Base-by-base conservation (phyloP, 176 grass and related monocot species). In the Lolium perenne region DNA sequence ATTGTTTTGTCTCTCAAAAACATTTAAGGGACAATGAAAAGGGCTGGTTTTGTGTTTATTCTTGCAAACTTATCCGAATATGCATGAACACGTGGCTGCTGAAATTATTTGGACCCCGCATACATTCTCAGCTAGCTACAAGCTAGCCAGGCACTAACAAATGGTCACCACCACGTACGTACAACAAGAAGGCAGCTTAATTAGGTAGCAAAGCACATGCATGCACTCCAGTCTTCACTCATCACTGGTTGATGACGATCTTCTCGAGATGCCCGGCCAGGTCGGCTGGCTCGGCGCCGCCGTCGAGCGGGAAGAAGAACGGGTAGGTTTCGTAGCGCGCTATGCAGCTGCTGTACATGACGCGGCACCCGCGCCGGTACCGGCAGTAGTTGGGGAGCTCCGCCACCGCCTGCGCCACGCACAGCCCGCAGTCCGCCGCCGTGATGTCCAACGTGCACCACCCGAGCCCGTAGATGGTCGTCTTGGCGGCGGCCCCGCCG, bases 291-390 rank as follows among this genome's bases (percentile, higher is more conserved):
- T 7, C 8, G 21, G 3, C 76, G 7, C 20, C 48, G 57, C 32
- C 35, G 81, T 72, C 84, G 12, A 94, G 89, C 5, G 92, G 92
- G 89, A 94, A 89, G 79, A 85, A 91, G 80, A 94, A 94, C 0
- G 92, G 89, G 68, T 94, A 94, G 17, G 91, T 94, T 87, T 94
- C 92, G 84, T 94, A 94, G 56, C 89, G 89, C 72, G 87, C 87
- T 48, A 79, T 79, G 66, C 87, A 94, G 76, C 92, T 94, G 83
- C 92, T 94, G 66, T 94, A 94, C 65, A 94, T 77, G 45, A 97
- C 95, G 61, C 80, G 88, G 83, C 95, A 97, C 0, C 95, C 95
- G 0, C 87, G 86, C 0, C 95, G 64, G 72, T 80, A 87, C 0
- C 67, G 80, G 86, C 95, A 97, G 81, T 94, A 94, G 68, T 79